Evolutionary conservation across 2,329 filamentous ascomycete genomes (phyloP).

Genomic region (Venturia aucupariae): DNA sequence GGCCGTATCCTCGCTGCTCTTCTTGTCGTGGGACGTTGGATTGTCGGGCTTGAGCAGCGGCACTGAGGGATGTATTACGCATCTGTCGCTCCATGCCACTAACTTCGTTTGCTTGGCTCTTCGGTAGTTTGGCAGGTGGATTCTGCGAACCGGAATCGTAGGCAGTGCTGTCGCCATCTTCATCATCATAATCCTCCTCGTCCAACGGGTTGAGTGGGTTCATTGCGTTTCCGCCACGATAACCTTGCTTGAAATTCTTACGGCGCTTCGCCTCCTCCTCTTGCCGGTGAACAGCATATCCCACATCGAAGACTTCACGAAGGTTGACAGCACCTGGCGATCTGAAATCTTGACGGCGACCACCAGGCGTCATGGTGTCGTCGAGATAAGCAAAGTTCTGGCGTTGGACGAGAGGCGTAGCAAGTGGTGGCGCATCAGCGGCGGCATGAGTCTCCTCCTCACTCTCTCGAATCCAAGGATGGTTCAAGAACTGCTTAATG

Average conservation of each 20-base stretch:
- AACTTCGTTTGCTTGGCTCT: constrained; percentile 48
- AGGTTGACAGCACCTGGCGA: constrained; percentile 92
- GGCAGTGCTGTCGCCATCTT: constrained; percentile 49
- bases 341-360: constrained; percentile 79
- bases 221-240: constrained; percentile 53
- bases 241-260: constrained; percentile 69
- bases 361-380: constrained; percentile 41
- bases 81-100: constrained; percentile 78
- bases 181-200: constrained; percentile 54
- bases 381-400: constrained; percentile 41
- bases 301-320: constrained; percentile 93
- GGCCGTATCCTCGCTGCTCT: constrained; percentile 66
- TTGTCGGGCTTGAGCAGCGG: constrained; percentile 54
- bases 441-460: constrained; percentile 59
- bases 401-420: constrained; percentile 51
- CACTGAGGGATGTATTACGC: constrained; percentile 67
- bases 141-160: constrained; percentile 39
- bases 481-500: constrained; percentile 84
- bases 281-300: constrained; percentile 94
- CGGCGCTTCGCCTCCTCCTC: constrained; percentile 91
- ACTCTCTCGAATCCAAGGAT: constrained; percentile 80
- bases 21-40: constrained; percentile 41
- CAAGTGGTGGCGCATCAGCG: constrained; percentile 60
- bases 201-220: constrained; percentile 53
- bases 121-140: constrained; percentile 55